Percentiles rank a stretch among this genome's conserved stretches.
phyloP scores from a whole-genome alignment of 371 early-diverging fungal genomes.

The Globomyces sp. region DNA sequence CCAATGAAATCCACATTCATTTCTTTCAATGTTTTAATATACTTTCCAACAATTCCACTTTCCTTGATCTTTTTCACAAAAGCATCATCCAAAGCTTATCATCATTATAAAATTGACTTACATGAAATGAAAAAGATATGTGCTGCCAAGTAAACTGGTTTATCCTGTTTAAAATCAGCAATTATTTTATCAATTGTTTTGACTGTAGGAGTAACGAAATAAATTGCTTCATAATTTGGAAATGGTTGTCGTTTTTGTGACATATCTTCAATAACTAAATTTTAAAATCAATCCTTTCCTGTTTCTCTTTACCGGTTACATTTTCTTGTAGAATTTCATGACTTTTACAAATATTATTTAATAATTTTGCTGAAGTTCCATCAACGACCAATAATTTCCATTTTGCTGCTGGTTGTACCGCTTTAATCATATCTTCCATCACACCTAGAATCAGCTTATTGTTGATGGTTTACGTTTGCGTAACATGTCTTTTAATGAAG shows the following conservation, averaged over 20 bases:
- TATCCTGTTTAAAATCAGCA: conserved; percentile 68
- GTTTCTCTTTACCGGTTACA: conserved; percentile 81
- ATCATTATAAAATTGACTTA: conserved; percentile 11
- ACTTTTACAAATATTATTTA: conserved; percentile 87
- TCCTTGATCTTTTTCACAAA: conserved; percentile 42
- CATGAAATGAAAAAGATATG: conserved; percentile 48
- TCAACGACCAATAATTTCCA: conserved; percentile 94
- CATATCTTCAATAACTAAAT: conserved; percentile 73
- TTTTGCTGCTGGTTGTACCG: conserved; percentile 48
- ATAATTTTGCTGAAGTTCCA: conserved; percentile 73
- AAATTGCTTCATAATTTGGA: conserved; percentile 86
- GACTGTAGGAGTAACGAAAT: conserved; percentile 83
- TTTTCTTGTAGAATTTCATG: conserved; percentile 91
- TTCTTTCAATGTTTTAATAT: conserved; percentile 40
- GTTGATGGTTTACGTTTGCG: not conserved
- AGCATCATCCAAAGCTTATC: conserved; percentile 37
- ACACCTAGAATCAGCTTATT: conserved; percentile 34
- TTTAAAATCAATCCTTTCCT: not conserved
- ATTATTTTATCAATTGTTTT: conserved; percentile 76
- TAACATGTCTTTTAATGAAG: not conserved
- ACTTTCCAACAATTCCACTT: conserved; percentile 24
- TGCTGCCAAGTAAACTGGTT: conserved; percentile 45
- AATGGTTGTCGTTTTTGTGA: conserved; percentile 81
- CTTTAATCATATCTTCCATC: conserved; percentile 53
- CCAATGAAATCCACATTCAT: conserved; percentile 50